Conservation (phyloP, 176 grass and related monocot genomes). For the Musa itinerans region DNA sequence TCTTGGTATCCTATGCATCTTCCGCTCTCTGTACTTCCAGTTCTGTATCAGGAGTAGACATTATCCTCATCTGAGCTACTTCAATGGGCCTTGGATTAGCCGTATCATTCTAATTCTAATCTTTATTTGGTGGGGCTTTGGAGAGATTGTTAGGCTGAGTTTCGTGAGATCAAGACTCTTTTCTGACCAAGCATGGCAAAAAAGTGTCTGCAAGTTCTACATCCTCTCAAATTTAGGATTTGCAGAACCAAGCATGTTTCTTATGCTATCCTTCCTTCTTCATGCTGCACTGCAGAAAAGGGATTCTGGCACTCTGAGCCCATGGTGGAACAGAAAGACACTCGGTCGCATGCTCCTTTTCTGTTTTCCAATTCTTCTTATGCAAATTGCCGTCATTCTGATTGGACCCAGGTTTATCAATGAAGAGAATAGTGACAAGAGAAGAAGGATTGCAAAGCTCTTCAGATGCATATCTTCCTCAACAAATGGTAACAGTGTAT, state of each 20-base stretch:
- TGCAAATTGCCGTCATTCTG: slow-evolving; percentile 51
- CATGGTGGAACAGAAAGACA: slow-evolving; percentile 65
- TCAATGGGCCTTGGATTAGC: slow-evolving; percentile 68
- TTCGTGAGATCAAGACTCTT: slow-evolving; percentile 46
- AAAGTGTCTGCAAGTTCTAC: slow-evolving; percentile 65
- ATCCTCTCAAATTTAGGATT: slow-evolving; percentile 84
- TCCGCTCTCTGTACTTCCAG: slow-evolving; percentile 60
- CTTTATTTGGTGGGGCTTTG: slow-evolving; percentile 70
- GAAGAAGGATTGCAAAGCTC: slow-evolving; percentile 33
- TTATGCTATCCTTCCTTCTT: slow-evolving; percentile 75
- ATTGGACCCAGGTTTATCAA: slow-evolving; percentile 39
- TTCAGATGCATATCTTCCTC: slow-evolving; percentile 35
- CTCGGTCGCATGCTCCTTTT: slow-evolving; percentile 42
- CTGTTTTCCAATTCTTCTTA: slow-evolving; percentile 53
- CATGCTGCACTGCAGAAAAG: slow-evolving; percentile 75
- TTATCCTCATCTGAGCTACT: slow-evolving; percentile 64
- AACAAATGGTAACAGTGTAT: slow-evolving; percentile 33
- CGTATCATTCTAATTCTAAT: slow-evolving; percentile 57
- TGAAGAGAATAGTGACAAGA: slow-evolving; percentile 8
- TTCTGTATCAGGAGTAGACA: slow-evolving; percentile 47
- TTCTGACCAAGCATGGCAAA: slow-evolving; percentile 42
- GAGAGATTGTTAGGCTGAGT: slow-evolving; percentile 59
- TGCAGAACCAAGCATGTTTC: slow-evolving; percentile 83
- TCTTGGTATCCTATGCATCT: slow-evolving; percentile 62
- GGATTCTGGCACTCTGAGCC: slow-evolving; percentile 54